These are phyloP conservation scores for Hibiscus trionum DNA, from an alignment of 345 rosid species.

Conservation along the genomic window DNA sequence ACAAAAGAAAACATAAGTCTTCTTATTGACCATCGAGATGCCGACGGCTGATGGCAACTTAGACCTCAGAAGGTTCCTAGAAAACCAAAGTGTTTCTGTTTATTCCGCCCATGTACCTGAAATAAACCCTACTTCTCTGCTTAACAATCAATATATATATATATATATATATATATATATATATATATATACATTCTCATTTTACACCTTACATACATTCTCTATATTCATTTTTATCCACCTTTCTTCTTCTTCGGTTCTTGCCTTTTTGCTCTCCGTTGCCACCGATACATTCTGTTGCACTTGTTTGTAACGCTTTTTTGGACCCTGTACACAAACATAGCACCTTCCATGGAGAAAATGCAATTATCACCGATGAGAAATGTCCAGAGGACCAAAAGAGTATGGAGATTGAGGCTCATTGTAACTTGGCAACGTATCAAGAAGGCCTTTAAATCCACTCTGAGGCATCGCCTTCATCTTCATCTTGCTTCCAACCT, in stretches of 20 bases:
- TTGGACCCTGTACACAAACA: background rate
- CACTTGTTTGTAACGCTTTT: background rate
- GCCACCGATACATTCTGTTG: background rate
- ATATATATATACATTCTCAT: background rate
- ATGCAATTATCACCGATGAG: constrained; percentile 27
- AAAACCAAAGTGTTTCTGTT: background rate
- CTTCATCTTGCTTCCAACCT: constrained; percentile 25
- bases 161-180: background rate
- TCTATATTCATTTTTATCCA: background rate
- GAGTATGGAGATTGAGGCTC: constrained; percentile 35
- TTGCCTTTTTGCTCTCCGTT: background rate
- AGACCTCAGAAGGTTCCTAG: background rate
- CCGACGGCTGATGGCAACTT: background rate
- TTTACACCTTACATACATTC: background rate
- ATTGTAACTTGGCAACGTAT: constrained; percentile 34
- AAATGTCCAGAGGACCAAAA: constrained; percentile 15
- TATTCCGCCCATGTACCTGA: background rate
- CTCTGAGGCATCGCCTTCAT: constrained; percentile 16
- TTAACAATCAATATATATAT: background rate
- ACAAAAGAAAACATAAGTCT: background rate
- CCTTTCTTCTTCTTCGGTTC: background rate
- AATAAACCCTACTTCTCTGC: background rate
- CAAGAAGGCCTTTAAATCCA: constrained; percentile 15
- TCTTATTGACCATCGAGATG: constrained; percentile 5
- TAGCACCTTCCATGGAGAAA: background rate